A percentile compares a stretch with the other conserved stretches of the same genome.
These are phyloP conservation scores for Aspergillus calidoustus DNA, from an alignment of 2,329 filamentous ascomycete species.

Conservation along the genomic window DNA sequence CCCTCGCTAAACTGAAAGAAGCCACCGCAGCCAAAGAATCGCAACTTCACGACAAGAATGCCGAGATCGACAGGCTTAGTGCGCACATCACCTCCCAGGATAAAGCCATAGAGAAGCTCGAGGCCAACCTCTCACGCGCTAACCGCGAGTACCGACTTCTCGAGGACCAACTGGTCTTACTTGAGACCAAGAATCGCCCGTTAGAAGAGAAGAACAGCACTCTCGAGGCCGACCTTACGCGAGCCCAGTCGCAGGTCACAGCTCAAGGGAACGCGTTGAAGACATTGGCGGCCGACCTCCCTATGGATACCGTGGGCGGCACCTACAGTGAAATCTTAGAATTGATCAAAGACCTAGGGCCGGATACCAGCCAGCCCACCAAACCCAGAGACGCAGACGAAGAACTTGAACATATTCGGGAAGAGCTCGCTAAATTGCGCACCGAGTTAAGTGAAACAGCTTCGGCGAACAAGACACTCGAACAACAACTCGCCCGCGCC, in stretches of 20 bases:
- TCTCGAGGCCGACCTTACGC: constrained; percentile 41
- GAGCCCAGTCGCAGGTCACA: constrained; percentile 41
- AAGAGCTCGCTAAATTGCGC: constrained; percentile 36
- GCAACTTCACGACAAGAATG: constrained; percentile 41
- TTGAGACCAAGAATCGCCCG: constrained; percentile 41
- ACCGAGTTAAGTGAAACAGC: constrained; percentile 36
- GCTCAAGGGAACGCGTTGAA: constrained; percentile 45
- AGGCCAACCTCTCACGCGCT: constrained; percentile 38
- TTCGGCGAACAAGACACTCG: constrained; percentile 35
- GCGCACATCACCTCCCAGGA: constrained; percentile 40
- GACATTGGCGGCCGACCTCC: constrained; percentile 41
- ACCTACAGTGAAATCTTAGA: constrained; percentile 47
- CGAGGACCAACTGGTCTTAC: constrained; percentile 38
- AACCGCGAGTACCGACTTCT: constrained; percentile 40
- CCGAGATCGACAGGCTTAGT: constrained; percentile 43
- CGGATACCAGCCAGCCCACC: constrained; percentile 23
- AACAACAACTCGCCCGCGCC: constrained; percentile 41
- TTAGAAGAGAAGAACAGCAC: constrained; percentile 44
- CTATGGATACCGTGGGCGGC: constrained; percentile 36
- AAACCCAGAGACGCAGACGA: constrained; percentile 27
- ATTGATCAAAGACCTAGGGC: constrained; percentile 39
- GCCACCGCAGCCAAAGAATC: constrained; percentile 37
- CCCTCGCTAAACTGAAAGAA: constrained; percentile 38
- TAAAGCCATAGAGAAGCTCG: constrained; percentile 41
- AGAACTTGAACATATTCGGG: constrained; percentile 30